Conservation (phyloP, 345 rosid genomes). For the Cardamine chenopodiifolia region DNA sequence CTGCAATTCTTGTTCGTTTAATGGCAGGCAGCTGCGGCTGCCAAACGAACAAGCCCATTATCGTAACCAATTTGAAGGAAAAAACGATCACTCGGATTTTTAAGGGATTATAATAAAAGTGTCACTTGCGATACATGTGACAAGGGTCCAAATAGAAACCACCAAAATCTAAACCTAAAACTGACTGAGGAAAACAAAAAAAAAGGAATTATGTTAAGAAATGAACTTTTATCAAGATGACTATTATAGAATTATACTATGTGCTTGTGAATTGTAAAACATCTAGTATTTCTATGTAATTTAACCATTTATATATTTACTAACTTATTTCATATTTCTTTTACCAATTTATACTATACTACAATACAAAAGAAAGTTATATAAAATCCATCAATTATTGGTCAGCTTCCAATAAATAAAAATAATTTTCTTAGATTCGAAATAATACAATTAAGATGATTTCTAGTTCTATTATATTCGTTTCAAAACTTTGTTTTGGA, state of each 20-base stretch:
- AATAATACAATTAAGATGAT: background rate
- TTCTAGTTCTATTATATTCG: background rate
- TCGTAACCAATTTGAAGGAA: background rate
- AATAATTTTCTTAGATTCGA: background rate
- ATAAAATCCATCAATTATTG: background rate
- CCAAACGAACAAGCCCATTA: too few relatives aligned
- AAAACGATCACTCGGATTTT: background rate
- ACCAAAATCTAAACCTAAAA: slow-evolving; percentile 27
- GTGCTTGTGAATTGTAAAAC: background rate
- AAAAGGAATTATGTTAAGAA: background rate
- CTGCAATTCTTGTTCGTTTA: too few relatives aligned
- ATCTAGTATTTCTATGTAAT: background rate
- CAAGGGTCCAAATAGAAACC: slow-evolving; percentile 21
- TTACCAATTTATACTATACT: background rate
- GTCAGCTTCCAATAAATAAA: background rate
- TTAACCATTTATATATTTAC: background rate
- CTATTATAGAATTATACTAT: background rate
- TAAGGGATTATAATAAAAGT: background rate
- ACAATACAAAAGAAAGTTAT: background rate
- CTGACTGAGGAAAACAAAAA: background rate
- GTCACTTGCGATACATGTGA: slow-evolving; percentile 20
- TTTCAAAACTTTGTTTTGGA: background rate
- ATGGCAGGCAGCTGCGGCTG: too few relatives aligned
- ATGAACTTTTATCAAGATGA: background rate
- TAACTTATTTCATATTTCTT: background rate